Evolutionary conservation across 1,284 basidiomycete genomes (phyloP).

Genomic region (Cryptococcus sp.): DNA sequence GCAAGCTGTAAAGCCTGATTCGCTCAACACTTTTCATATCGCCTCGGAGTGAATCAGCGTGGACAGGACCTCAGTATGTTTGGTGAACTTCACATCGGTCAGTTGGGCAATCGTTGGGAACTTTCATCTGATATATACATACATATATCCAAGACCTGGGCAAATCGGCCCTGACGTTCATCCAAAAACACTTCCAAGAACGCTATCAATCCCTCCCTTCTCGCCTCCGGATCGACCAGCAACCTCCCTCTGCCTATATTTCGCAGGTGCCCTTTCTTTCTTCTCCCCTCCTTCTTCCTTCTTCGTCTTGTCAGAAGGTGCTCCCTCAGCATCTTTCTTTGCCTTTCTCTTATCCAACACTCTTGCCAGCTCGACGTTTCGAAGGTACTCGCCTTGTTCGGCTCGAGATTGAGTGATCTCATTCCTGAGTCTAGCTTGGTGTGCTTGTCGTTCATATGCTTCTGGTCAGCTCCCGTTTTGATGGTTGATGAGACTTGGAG

Average conservation of each 20-base stretch:
- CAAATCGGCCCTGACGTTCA: no score
- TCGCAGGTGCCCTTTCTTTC: constrained; percentile 1
- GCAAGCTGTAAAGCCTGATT: no score
- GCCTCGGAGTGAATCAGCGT: no score
- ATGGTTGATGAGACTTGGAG: background rate
- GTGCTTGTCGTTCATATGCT: constrained; percentile 91
- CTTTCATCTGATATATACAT: no score
- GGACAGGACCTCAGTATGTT: no score
- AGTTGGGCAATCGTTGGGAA: no score
- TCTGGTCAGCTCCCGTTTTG: constrained; percentile 1
- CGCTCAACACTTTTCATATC: no score
- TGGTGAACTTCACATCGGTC: no score
- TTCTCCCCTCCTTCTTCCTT: constrained; percentile 1
- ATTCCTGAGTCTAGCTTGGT: constrained; percentile 78
- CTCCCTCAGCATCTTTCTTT: constrained; percentile 50
- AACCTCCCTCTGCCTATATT: constrained; percentile 36
- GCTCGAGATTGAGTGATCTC: constrained; percentile 82
- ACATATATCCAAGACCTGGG: no score
- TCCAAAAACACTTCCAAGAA: constrained; percentile 44
- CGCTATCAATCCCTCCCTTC: constrained; percentile 40
- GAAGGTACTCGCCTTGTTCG: constrained; percentile 90
- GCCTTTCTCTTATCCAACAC: constrained; percentile 80
- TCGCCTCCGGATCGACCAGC: constrained; percentile 29
- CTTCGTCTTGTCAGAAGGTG: background rate
- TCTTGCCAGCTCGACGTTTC: constrained; percentile 91